Conservation (phyloP, 208 protist species). For the Trypanosoma conorhini region DNA sequence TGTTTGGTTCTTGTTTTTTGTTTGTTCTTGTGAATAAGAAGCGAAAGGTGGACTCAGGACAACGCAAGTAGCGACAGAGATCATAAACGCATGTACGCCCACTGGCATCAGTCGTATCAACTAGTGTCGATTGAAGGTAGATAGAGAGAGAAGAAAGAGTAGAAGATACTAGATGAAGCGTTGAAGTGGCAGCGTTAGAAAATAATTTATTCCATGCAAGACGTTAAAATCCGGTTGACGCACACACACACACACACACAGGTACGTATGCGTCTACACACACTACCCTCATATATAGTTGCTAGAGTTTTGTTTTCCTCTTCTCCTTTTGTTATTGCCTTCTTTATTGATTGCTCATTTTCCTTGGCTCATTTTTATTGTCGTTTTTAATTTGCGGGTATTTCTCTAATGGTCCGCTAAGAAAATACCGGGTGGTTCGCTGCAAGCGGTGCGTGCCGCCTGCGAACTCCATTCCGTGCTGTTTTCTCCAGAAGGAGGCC, state of each 20-base stretch:
- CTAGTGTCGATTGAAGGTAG: background rate
- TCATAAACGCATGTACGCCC: background rate
- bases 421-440: background rate
- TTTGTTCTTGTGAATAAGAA: background rate
- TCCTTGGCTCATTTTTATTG: background rate
- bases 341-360: background rate
- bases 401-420: background rate
- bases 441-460: background rate
- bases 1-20: background rate
- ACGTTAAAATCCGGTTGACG: background rate
- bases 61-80: background rate
- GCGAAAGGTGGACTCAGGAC: background rate
- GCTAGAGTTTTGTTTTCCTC: background rate
- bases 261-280: background rate
- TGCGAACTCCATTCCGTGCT: background rate
- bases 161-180: background rate
- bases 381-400: slow-evolving; percentile 5
- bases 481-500: background rate
- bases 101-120: background rate
- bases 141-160: background rate
- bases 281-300: too few species aligned
- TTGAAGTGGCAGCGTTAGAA: background rate
- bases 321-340: background rate
- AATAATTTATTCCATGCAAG: background rate
- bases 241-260: background rate